These are phyloP conservation scores for Claviceps sp. DNA, from an alignment of 2,329 filamentous ascomycete species.

Conservation along the genomic window DNA sequence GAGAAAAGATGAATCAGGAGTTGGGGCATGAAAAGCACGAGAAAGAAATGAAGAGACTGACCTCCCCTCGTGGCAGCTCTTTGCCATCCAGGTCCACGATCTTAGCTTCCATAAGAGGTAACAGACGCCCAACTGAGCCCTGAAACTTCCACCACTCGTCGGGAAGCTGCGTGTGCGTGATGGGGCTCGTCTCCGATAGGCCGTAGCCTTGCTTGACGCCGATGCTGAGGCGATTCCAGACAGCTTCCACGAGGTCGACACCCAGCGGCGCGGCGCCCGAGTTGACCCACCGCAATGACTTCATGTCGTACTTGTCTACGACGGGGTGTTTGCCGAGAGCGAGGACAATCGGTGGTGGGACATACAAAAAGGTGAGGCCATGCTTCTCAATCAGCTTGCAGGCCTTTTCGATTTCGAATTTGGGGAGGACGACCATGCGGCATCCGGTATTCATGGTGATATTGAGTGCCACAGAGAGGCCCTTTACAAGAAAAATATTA, in stretches of 20 bases:
- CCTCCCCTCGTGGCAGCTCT: conserved; percentile 41
- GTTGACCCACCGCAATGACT: conserved; percentile 68
- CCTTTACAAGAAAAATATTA: conserved; percentile 10
- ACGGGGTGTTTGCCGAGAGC: conserved; percentile 66
- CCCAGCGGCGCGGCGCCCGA: conserved; percentile 79
- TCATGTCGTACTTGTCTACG: conserved; percentile 70
- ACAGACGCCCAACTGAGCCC: conserved; percentile 63
- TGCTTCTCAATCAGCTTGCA: conserved; percentile 65
- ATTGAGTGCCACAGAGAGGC: conserved; percentile 19
- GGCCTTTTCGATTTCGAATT: conserved; percentile 72
- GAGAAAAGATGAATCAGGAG: neutral
- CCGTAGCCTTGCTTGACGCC: conserved; percentile 90
- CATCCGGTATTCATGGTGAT: conserved; percentile 43
- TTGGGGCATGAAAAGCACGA: neutral
- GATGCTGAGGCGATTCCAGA: conserved; percentile 61
- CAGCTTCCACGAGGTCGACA: conserved; percentile 60
- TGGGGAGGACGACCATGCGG: conserved; percentile 54
- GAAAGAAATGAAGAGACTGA: conserved; percentile 6
- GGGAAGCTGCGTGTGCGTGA: conserved; percentile 60
- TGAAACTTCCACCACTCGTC: conserved; percentile 64
- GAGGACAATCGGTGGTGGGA: conserved; percentile 75
- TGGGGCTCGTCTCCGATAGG: conserved; percentile 73
- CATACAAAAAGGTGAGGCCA: conserved; percentile 63
- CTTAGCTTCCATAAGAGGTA: conserved; percentile 70
- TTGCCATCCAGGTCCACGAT: conserved; percentile 54